A percentile compares a stretch with the other conserved stretches of the same genome.
Evolutionary conservation across 2,329 filamentous ascomycete genomes (phyloP).

Genomic region (Trichothecium sympodiale): DNA sequence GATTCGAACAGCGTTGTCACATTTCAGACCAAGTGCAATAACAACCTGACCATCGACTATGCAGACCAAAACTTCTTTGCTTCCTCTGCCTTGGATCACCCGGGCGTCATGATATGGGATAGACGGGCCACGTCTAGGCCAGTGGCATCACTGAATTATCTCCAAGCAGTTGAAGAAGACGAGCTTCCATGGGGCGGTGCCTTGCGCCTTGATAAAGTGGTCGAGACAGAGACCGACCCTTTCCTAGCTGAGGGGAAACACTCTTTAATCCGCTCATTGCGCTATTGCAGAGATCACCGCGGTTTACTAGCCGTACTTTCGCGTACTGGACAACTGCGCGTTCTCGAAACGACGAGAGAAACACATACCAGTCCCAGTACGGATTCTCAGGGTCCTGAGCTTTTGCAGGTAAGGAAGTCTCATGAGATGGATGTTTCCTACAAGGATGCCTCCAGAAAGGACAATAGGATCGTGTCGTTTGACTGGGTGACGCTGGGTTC

Average conservation of each 20-base stretch:
- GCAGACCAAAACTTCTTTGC: slow-evolving; percentile 76
- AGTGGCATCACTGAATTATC: slow-evolving; percentile 41
- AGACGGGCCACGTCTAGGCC: slow-evolving; percentile 48
- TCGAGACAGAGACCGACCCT: slow-evolving; percentile 41
- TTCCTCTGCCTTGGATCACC: slow-evolving; percentile 65
- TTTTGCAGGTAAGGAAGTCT: slow-evolving; percentile 48
- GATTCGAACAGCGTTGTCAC: slow-evolving; percentile 41
- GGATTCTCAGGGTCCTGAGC: slow-evolving; percentile 33
- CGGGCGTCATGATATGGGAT: slow-evolving; percentile 69
- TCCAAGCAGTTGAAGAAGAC: slow-evolving; percentile 48
- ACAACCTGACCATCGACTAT: slow-evolving; percentile 68
- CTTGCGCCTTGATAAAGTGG: slow-evolving; percentile 44
- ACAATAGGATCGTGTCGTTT: slow-evolving; percentile 54
- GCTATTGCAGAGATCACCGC: slow-evolving; percentile 51
- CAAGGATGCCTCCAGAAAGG: slow-evolving; percentile 36
- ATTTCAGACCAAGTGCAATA: slow-evolving; percentile 57
- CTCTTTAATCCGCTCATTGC: slow-evolving; percentile 50
- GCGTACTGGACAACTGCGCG: slow-evolving; percentile 50
- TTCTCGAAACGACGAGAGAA: slow-evolving; percentile 48
- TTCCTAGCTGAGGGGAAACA: slow-evolving; percentile 42
- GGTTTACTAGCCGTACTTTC: slow-evolving; percentile 52
- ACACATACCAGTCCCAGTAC: slow-evolving; percentile 20
- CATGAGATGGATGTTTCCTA: slow-evolving; percentile 52
- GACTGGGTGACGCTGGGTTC: slow-evolving; percentile 54
- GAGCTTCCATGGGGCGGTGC: slow-evolving; percentile 52